Conservation (phyloP, 1,284 basidiomycete genomes). For the Schizophyllum amplum region DNA sequence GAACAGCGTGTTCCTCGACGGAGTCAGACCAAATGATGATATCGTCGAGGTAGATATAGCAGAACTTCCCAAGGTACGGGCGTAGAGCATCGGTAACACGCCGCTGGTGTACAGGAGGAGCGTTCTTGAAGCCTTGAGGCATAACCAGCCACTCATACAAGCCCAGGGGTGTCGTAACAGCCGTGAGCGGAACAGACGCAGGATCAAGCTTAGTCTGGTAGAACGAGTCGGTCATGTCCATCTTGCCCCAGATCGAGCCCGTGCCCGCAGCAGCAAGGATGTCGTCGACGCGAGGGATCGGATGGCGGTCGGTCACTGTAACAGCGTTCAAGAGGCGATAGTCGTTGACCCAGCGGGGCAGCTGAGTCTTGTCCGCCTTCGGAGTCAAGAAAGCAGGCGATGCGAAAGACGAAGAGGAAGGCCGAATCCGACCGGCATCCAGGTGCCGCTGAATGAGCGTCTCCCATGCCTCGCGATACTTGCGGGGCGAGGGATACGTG, state of each 20-base stretch:
- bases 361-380: slow-evolving; percentile 4
- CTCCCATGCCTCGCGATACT: slow-evolving; percentile 5
- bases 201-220: slow-evolving; percentile 30
- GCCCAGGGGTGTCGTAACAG: slow-evolving; percentile 28
- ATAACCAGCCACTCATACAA: slow-evolving; percentile 34
- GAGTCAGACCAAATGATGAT: slow-evolving; percentile 33
- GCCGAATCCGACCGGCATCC: too few relatives aligned
- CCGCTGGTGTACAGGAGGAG: too few relatives aligned
- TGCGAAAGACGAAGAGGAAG: too few relatives aligned
- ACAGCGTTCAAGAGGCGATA: slow-evolving; percentile 6
- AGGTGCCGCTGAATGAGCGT: slow-evolving; percentile 9
- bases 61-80: slow-evolving; percentile 27
- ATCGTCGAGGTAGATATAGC: slow-evolving; percentile 34
- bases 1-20: slow-evolving; percentile 24
- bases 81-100: too few relatives aligned
- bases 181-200: slow-evolving; percentile 27
- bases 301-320: slow-evolving; percentile 17
- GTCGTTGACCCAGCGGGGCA: slow-evolving; percentile 13
- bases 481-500: slow-evolving; percentile 3
- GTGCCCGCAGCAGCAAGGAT: too few relatives aligned
- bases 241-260: too few relatives aligned
- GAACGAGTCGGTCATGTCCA: too few relatives aligned
- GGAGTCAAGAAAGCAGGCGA: too few relatives aligned
- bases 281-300: too few relatives aligned
- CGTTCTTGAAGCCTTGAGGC: too few relatives aligned